Evolutionary conservation across 768 basidiomycete genomes (phyloP).

Genomic region (Lactifluus hygrophoroides): DNA sequence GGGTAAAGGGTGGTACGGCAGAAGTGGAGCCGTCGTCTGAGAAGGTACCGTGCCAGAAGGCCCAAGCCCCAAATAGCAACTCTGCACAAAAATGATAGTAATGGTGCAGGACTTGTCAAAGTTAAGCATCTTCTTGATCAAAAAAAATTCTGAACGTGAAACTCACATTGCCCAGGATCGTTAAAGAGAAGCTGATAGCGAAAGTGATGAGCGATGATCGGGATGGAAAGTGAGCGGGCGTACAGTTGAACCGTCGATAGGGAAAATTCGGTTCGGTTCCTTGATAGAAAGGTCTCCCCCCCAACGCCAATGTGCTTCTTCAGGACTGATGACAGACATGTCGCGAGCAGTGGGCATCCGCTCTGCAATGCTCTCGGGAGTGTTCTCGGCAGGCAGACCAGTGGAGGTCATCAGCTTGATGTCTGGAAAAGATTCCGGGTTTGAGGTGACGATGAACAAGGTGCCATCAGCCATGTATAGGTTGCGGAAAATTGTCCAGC

Average conservation of each 20-base stretch:
- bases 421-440: constrained; percentile 38
- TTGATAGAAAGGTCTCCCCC: constrained; percentile 30
- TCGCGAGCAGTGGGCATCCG: constrained; percentile 59
- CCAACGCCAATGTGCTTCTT: constrained; percentile 57
- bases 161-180: constrained; percentile 54
- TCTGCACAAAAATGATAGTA: constrained; percentile 88
- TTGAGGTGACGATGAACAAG: constrained; percentile 54
- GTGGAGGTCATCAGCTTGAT: constrained; percentile 57
- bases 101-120: constrained; percentile 51
- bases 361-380: constrained; percentile 52
- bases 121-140: background rate
- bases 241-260: constrained; percentile 68
- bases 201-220: background rate
- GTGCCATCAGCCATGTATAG: constrained; percentile 83
- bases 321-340: constrained; percentile 52
- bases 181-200: constrained; percentile 35
- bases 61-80: constrained; percentile 66
- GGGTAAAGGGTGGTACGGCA: constrained; percentile 33
- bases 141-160: background rate
- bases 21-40: constrained; percentile 16
- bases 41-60: constrained; percentile 57
- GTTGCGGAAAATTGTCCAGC: constrained; percentile 80
- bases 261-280: constrained; percentile 44
- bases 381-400: constrained; percentile 47
- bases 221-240: constrained; percentile 21